These are phyloP conservation scores for Suillus paluster DNA, from an alignment of 768 basidiomycete genomes.

Conservation along the genomic window DNA sequence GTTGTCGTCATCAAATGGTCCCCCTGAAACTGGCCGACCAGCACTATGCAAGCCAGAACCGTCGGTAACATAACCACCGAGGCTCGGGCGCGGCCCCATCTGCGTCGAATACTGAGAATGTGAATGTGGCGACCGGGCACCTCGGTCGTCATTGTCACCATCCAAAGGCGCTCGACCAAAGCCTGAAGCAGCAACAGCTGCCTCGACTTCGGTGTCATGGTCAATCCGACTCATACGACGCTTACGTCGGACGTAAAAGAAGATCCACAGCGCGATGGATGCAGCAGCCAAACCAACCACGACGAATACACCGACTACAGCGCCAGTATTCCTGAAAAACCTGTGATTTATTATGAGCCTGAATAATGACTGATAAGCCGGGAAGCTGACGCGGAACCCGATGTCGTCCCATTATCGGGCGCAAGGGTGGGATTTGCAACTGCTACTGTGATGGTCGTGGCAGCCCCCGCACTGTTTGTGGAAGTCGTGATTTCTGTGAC, in stretches of 20 bases:
- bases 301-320: slow-evolving; percentile 90
- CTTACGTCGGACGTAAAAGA: slow-evolving; percentile 72
- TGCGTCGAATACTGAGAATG: slow-evolving; percentile 30
- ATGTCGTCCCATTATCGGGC: slow-evolving; percentile 46
- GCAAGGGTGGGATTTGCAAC: slow-evolving; percentile 75
- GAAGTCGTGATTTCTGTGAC: slow-evolving; percentile 62
- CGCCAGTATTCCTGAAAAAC: slow-evolving; percentile 89
- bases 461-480: slow-evolving; percentile 55
- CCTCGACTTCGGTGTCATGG: slow-evolving; percentile 73
- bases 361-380: slow-evolving; percentile 7
- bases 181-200: slow-evolving; percentile 72
- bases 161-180: slow-evolving; percentile 69
- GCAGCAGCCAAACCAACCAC: slow-evolving; percentile 83
- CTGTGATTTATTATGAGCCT: slow-evolving; percentile 39
- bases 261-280: slow-evolving; percentile 67
- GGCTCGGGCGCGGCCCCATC: slow-evolving; percentile 46
- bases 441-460: slow-evolving; percentile 64
- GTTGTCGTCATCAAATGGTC: slow-evolving; percentile 21
- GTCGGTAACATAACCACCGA: slow-evolving; percentile 16
- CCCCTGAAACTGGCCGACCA: slow-evolving; percentile 42
- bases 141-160: slow-evolving; percentile 59
- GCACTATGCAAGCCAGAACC: slow-evolving; percentile 22
- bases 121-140: slow-evolving; percentile 22
- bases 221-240: slow-evolving; percentile 64
- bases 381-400: slow-evolving; percentile 54